These are phyloP conservation scores for Phytophthora chlamydospora DNA, from an alignment of 352 stramenopile species.

Conservation along the genomic window DNA sequence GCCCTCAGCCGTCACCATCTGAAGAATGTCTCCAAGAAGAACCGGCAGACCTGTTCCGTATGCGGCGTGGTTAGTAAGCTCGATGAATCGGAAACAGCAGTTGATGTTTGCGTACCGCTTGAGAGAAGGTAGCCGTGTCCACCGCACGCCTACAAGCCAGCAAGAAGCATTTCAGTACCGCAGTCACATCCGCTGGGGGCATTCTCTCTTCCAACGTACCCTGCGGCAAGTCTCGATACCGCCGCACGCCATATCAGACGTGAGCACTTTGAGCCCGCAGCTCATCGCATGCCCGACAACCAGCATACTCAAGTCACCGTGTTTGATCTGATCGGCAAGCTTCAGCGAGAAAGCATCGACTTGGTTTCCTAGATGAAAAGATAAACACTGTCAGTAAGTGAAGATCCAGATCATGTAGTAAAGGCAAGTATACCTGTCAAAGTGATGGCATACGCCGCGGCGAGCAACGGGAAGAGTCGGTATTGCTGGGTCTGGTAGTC, in stretches of 20 bases:
- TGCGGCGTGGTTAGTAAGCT: background rate
- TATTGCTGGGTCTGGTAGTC: conserved; percentile 97
- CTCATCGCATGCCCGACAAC: conserved; percentile 62
- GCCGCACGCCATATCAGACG: conserved; percentile 52
- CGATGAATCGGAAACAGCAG: background rate
- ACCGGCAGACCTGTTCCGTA: conserved; percentile 38
- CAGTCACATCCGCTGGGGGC: too few species aligned
- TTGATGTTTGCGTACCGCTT: conserved; percentile 51
- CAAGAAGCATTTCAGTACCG: conserved; percentile 20
- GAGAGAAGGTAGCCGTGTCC: conserved; percentile 94
- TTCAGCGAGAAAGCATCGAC: conserved; percentile 54
- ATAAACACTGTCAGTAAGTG: conserved; percentile 4
- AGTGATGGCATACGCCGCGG: conserved; percentile 92
- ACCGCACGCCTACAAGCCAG: conserved; percentile 78
- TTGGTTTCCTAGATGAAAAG: conserved; percentile 44
- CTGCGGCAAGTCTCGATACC: conserved; percentile 61
- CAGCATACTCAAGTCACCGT: conserved; percentile 50
- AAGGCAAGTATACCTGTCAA: conserved; percentile 38
- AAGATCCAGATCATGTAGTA: background rate
- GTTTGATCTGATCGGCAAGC: conserved; percentile 51
- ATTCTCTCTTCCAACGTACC: conserved; percentile 20
- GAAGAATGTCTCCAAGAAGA: conserved; percentile 92
- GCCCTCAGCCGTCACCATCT: conserved; percentile 96
- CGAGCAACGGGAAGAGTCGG: conserved; percentile 92
- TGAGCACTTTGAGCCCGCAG: conserved; percentile 68